Evolutionary conservation across 2,329 filamentous ascomycete species (phyloP), one percentile per base, ranked within the genome.

Genomic region (Dothideomycetes sp.): DNA sequence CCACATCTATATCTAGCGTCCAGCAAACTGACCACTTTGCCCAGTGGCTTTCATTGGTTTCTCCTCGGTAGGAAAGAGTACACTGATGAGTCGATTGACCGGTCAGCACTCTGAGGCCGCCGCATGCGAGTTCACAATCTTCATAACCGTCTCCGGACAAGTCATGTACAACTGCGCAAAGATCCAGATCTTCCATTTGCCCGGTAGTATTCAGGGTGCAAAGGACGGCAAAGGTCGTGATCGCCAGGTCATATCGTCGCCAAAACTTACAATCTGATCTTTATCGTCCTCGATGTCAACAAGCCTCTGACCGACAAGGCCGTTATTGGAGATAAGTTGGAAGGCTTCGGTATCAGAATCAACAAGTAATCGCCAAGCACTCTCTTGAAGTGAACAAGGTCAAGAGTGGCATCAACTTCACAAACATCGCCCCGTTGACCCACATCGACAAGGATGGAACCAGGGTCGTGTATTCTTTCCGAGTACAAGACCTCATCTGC

Each of bases 321-420:
- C 46, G 74, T 98, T 48, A 98, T 98, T 57, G 91, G 98, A 66
- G 74, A 78, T 36, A 91, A 98, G 68, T 66, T 98, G 60, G 91
- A 98, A 62, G 91, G 91, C 7, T 98, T 98, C 55, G 91, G 91
- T 23, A 95, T 98, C 59, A 78, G 91, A 43, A 89, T 96, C 70
- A 98, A 98, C 72, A 98, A 96, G 70, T 69, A 79, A 54, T 89
- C 91, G 18, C 91, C 91, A 28, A 98, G 98, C 62, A 98, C 98
- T 56, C 84, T 91, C n/a, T 94, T 95, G 72, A 93, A 82, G 68
- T 81, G 67, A 98, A 98, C 73, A 98, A 98, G 72, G 91, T 98
- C 65, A 96, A 96, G 68, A 91, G 91, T 52, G 91, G 91, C 24
- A 78, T 98, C 57, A 88, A 84, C 57, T 91, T 98, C 58, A 94